Base-by-base conservation (phyloP, 176 grass and related monocot genomes). In the Oryza glaberrima region DNA sequence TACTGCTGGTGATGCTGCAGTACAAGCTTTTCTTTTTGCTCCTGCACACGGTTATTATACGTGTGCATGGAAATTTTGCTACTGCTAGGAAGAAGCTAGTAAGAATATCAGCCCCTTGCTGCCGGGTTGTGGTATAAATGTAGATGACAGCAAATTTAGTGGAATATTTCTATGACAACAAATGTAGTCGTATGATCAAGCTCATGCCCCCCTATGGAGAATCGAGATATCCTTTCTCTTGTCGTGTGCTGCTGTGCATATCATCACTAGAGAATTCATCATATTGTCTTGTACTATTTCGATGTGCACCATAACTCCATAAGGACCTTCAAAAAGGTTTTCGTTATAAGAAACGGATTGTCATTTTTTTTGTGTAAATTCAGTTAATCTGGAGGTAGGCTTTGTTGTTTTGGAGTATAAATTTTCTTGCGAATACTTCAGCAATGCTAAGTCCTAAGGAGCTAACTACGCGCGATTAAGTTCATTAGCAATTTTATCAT, bases 1-100 rank as follows among this genome's bases (percentile, higher is more conserved):
- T 40, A 65, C 71, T 64, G 51, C 32, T 76, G 65, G 16, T 36
- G 44, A 70, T 85, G 66, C 66, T 46, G 69, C 56, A 72, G 4
- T 71, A 2, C 7, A 81, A 67, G 12, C 43, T 65, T 65, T 63
- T 38, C 10, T 14, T n/a, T 47, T 61, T 69, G 56, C 25, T 26
- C 7, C 34, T 69, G 23, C 20, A 61, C 22, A 35, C 43, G 11
- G 3, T 32, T 25, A 36, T 73, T 3, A 20, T 48, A 36, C 46
- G 7, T 75, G 47, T 36, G 22, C 61, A 32, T 45, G 23, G 38
- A 80, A 80, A 43, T 54, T 75, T 43, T 9, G 16, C 36, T 35
- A 9, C 65, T 46, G 63, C 60, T 58, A 58, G 52, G 17, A 52
- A 52, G 49, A 52, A 16, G 15, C 49, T 52, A 16, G 49, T 4